Evolutionary conservation across 1,284 basidiomycete species (phyloP), one percentile per base, ranked within the genome.

Genomic region (Coniferiporia weirii): DNA sequence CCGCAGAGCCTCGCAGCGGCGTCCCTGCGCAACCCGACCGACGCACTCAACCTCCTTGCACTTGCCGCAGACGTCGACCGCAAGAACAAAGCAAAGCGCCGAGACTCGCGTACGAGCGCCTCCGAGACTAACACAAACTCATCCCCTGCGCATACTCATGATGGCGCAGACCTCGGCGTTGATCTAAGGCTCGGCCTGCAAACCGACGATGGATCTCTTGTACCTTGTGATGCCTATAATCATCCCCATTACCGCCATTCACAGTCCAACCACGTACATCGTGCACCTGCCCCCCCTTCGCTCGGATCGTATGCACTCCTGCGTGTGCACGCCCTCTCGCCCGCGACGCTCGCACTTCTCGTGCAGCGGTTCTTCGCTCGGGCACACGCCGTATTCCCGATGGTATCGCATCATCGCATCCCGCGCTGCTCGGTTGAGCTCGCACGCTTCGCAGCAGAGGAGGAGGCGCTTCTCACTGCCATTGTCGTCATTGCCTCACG

Each of bases 381-480:
- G 46, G 68, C 75, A 53, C 76, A 77, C 60, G 72, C 73, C 59
- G 65, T 76, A 35, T 74, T 75, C 52, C 76, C 76, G 2, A 72
- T 77, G 65, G 68, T 76, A 0, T 71, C 74, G 0, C 66, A 69
- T 12, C 61, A 66, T 4, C 66, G 69, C 9, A 73, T 76, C 5
- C 76, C 76, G 0, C 64, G 65, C n/a, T 70, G 67, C 0, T 62
- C 64, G 2, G 70, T 68, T 3, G 66, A 72, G 27, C 67, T 76
- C 4, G 70, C 70, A 0, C 57, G 63, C 3, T 76, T 75, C 60
- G 72, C 72, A 1, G 55, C 61, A 15, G 70, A 71, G 35, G 76
- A 76, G 61, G 67, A 69, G 4, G 72, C 75, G 47, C 67, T 76
- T 9, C 63, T 73, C 12, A 70, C 73, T 1, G 70, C 72, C 3